These are phyloP conservation scores for Aspergillus novofumigatus DNA, from an alignment of 2,329 filamentous ascomycete species.

Conservation along the genomic window DNA sequence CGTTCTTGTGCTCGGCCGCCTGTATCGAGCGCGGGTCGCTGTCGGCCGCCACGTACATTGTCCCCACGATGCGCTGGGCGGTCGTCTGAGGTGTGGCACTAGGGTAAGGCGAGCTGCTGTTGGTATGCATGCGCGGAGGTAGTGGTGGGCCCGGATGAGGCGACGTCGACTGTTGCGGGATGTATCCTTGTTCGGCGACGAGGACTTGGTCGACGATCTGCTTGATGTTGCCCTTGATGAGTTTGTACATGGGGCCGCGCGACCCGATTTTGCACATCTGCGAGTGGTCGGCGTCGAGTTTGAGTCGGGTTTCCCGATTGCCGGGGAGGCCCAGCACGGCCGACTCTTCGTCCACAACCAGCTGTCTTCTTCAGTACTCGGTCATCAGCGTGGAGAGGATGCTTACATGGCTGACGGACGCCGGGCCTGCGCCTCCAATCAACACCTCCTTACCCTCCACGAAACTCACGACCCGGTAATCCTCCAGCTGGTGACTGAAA, in stretches of 20 bases:
- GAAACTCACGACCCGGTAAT: conserved; percentile 33
- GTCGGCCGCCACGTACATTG: conserved; percentile 18
- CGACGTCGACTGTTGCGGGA: conserved; percentile 18
- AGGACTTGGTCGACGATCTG: conserved; percentile 29
- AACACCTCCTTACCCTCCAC: conserved; percentile 31
- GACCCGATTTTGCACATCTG: conserved; percentile 32
- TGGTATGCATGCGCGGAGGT: conserved; percentile 25
- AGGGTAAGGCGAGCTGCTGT: conserved; percentile 25
- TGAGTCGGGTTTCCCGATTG: conserved; percentile 31
- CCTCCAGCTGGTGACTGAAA: conserved; percentile 31
- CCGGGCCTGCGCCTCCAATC: conserved; percentile 24
- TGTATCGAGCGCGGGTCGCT: conserved; percentile 26
- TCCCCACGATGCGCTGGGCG: conserved; percentile 14
- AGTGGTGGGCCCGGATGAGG: conserved; percentile 20
- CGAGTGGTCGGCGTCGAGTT: conserved; percentile 33
- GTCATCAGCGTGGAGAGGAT: fast-evolving
- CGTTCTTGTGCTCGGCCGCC: conserved; percentile 25
- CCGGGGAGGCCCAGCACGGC: conserved; percentile 31
- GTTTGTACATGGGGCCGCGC: conserved; percentile 27
- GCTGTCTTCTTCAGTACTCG: conserved; percentile 8
- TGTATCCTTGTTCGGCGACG: conserved; percentile 26
- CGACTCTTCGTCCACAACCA: conserved; percentile 35
- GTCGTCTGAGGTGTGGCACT: conserved; percentile 10
- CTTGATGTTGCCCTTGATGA: conserved; percentile 32
- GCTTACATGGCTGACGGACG: conserved; percentile 30